These are phyloP conservation scores for Copromyces sp. DNA, from an alignment of 495 filamentous ascomycete genomes.

Conservation along the genomic window DNA sequence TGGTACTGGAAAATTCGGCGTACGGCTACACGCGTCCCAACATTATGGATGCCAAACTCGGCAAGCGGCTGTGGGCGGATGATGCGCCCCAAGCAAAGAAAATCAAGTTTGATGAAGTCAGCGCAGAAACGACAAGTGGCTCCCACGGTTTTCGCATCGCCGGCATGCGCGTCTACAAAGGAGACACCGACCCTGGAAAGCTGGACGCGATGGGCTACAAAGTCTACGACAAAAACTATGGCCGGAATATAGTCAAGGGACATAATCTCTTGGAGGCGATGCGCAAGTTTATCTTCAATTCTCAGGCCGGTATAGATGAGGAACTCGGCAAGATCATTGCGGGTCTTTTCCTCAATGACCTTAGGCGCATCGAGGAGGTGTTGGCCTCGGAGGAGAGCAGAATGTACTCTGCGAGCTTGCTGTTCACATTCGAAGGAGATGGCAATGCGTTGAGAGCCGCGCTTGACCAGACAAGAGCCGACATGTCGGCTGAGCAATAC, in stretches of 20 bases:
- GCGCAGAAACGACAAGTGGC: conserved; percentile 67
- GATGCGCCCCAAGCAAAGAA: conserved; percentile 70
- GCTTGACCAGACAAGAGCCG: conserved; percentile 49
- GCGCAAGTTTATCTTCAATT: conserved; percentile 59
- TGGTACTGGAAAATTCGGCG: conserved; percentile 82
- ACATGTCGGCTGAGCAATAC: conserved; percentile 13
- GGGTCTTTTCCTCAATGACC: conserved; percentile 53
- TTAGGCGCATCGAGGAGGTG: conserved; percentile 51
- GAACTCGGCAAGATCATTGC: conserved; percentile 47
- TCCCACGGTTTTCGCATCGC: conserved; percentile 79
- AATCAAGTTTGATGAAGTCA: conserved; percentile 67
- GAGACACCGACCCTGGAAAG: conserved; percentile 38
- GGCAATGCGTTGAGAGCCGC: conserved; percentile 53
- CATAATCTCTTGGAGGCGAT: conserved; percentile 68
- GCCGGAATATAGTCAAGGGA: conserved; percentile 54
- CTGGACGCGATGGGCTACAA: conserved; percentile 45
- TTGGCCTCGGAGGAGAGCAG: conserved; percentile 72
- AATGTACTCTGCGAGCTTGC: conserved; percentile 86
- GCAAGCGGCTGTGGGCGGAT: conserved; percentile 75
- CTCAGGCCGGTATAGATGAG: conserved; percentile 46
- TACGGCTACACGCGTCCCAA: conserved; percentile 76
- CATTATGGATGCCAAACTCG: conserved; percentile 91
- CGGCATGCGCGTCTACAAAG: conserved; percentile 88
- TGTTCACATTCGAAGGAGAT: conserved; percentile 92
- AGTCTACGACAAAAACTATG: conserved; percentile 83